phyloP scores from a whole-genome alignment of 2,329 filamentous ascomycete genomes.

The Talaromyces verruculosus region DNA sequence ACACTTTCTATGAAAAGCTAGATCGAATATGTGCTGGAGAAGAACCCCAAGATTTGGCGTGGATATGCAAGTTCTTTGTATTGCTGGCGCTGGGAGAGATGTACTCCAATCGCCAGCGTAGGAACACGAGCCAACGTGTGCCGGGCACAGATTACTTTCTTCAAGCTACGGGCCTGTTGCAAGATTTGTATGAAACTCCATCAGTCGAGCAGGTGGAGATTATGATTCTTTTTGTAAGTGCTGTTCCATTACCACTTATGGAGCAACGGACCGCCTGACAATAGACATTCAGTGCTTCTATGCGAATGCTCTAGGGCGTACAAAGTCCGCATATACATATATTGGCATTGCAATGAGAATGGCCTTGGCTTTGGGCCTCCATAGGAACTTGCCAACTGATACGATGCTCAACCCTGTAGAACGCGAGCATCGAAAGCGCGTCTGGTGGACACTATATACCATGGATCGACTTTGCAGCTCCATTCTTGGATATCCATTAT shows the following conservation, averaged over 20 bases:
- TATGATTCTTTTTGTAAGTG: slow-evolving; percentile 32
- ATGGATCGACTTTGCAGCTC: slow-evolving; percentile 47
- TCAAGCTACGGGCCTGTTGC: slow-evolving; percentile 32
- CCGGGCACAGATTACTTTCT: slow-evolving; percentile 41
- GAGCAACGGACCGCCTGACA: slow-evolving; percentile 6
- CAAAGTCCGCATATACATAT: slow-evolving; percentile 21
- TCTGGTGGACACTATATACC: slow-evolving; percentile 49
- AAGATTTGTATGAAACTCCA: slow-evolving; percentile 38
- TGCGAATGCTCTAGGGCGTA: slow-evolving; percentile 31
- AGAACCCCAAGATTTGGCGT: slow-evolving; percentile 26
- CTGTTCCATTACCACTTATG: background rate
- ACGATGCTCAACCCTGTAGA: slow-evolving; percentile 24
- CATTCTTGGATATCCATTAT: slow-evolving; percentile 44
- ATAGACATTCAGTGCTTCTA: slow-evolving; percentile 23
- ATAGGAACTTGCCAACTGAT: slow-evolving; percentile 27
- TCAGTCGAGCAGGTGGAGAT: slow-evolving; percentile 38
- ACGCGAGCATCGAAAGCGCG: slow-evolving; percentile 43
- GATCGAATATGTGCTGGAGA: slow-evolving; percentile 37
- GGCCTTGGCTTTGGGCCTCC: slow-evolving; percentile 38
- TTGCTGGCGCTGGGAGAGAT: slow-evolving; percentile 40
- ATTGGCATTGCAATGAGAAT: slow-evolving; percentile 33
- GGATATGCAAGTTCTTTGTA: slow-evolving; percentile 39
- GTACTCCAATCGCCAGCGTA: slow-evolving; percentile 35
- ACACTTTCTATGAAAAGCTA: slow-evolving; percentile 36
- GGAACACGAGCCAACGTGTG: slow-evolving; percentile 25